Evolutionary conservation across 2,329 filamentous ascomycete species (phyloP), one percentile per base, ranked within the genome.

Genomic region (Nakataea oryzae): DNA sequence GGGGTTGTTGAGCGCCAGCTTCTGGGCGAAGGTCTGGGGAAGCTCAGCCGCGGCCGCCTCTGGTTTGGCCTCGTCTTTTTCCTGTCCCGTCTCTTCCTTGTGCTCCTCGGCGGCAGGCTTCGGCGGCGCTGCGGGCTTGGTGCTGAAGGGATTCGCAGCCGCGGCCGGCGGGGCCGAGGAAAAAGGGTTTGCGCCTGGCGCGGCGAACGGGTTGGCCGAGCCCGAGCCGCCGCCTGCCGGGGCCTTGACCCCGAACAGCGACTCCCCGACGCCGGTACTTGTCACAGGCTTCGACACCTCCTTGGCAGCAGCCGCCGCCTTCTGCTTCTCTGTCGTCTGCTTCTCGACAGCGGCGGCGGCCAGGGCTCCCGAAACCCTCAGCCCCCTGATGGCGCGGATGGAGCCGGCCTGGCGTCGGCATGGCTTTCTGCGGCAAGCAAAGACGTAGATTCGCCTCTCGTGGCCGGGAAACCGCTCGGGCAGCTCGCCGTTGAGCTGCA

Each of bases 401-500:
- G 89, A 93, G 1, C 95, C 95, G 26, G 87, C 82, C 69, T 91
- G 93, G 65, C 93, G 83, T 69, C 90, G 85, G 72, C 95, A 99
- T 13, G 85, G 79, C 73, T 90, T 90, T 66, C 85, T 82, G 63
- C 86, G 83, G 74, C 95, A 99, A 24, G 84, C 84, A 73, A 96
- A 92, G 14, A 99, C 80, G 70, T 97, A 97, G 24, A 99, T 73
- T 65, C 93, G 85, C 67, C 95, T 83, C 70, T 97, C 91, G 74
- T 97, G 91, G 62, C 87, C 86, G 1, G 92, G 89, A 70, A 96
- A 97, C 59, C 86, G 82, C 62, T 93, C 89, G 17, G 92, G 93
- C 3, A 97, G 81, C 72, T 97, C 92, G 69, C 86, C 93, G 74
- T 99, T 91, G 30, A 99, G 83, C 74, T 99, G 92, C 58, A 99